phyloP scores from a whole-genome alignment of 2,329 filamentous ascomycete species.

The Botrytis medusae region DNA sequence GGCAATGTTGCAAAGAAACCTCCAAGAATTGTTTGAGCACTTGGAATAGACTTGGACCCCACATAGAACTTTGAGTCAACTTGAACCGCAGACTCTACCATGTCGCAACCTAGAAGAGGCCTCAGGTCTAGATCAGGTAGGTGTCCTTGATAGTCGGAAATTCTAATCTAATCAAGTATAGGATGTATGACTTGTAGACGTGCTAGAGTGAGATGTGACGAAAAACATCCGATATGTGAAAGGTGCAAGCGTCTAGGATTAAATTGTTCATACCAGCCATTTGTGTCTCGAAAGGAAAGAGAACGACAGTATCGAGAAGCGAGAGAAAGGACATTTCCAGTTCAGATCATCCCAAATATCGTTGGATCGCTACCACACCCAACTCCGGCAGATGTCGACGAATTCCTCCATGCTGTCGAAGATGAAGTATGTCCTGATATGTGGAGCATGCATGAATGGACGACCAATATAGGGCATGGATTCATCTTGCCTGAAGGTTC shows the following conservation, averaged over 20 bases:
- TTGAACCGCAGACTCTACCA: background rate
- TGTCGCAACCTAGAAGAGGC: background rate
- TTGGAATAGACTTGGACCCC: background rate
- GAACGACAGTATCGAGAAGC: slow-evolving; percentile 1
- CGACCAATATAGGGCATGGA: background rate
- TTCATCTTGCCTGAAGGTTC: background rate
- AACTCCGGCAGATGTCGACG: background rate
- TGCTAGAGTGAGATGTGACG: slow-evolving; percentile 13
- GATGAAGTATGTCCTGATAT: background rate
- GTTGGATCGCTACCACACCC: background rate
- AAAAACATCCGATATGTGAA: slow-evolving; percentile 16
- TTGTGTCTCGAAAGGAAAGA: background rate
- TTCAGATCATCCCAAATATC: background rate
- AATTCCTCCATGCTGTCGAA: background rate
- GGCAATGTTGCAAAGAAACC: background rate
- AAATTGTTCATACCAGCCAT: background rate
- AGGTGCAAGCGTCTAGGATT: background rate
- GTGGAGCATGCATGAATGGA: slow-evolving; percentile 8
- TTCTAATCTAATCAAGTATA: background rate
- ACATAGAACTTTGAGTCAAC: background rate
- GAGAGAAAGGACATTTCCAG: background rate
- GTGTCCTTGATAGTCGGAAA: background rate
- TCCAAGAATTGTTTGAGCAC: background rate
- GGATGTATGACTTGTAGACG: slow-evolving; percentile 18
- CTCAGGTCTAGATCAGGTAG: slow-evolving; percentile 6